phyloP scores from a whole-genome alignment of 768 basidiomycete species.

The Coprinellus micaceus region DNA sequence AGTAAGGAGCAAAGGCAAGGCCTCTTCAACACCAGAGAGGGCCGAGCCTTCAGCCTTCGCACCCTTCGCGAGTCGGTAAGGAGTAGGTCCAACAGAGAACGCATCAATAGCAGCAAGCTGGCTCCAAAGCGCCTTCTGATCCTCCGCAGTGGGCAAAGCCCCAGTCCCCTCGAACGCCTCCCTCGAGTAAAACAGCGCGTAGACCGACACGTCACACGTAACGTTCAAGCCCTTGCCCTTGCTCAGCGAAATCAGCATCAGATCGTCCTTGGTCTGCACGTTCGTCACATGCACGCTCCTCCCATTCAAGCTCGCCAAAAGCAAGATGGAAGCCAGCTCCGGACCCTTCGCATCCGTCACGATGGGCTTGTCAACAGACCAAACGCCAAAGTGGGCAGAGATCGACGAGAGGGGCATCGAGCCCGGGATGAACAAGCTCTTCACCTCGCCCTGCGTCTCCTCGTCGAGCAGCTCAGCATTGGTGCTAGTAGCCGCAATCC shows the following conservation, averaged over 20 bases:
- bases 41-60: constrained; percentile 58
- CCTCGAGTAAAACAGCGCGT: constrained; percentile 81
- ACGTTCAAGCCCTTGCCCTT: constrained; percentile 93
- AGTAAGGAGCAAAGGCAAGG: constrained; percentile 80
- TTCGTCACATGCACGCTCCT: constrained; percentile 89
- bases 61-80: constrained; percentile 69
- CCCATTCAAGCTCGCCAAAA: constrained; percentile 89
- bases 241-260: constrained; percentile 87
- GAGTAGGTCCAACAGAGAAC: constrained; percentile 85
- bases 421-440: constrained; percentile 81
- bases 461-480: constrained; percentile 68
- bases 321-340: constrained; percentile 87
- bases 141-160: constrained; percentile 66
- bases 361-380: constrained; percentile 91
- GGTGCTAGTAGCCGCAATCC: constrained; percentile 66
- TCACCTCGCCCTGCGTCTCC: constrained; percentile 74
- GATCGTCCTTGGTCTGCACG: constrained; percentile 81
- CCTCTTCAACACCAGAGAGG: constrained; percentile 81
- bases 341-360: constrained; percentile 90
- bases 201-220: constrained; percentile 94
- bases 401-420: constrained; percentile 66
- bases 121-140: constrained; percentile 83
- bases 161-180: constrained; percentile 67
- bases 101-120: constrained; percentile 82
- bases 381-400: constrained; percentile 83